Evolutionary conservation across 1,284 basidiomycete genomes (phyloP).

Genomic region (Psilocybe mexicana): DNA sequence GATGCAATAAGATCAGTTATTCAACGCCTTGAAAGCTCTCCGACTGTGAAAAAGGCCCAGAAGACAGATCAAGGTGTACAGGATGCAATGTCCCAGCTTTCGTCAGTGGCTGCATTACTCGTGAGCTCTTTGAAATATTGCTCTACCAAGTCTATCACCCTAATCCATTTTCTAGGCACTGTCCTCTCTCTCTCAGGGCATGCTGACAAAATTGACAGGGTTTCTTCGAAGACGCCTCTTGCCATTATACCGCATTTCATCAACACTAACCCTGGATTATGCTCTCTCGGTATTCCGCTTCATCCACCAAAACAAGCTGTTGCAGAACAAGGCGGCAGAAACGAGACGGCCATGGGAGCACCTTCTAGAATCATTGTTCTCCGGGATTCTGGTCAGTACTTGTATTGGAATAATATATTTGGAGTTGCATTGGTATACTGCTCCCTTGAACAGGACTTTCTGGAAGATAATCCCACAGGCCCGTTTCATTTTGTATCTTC

Average conservation of each 20-base stretch:
- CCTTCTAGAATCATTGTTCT: conserved; percentile 38
- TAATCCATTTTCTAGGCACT: conserved; percentile 6
- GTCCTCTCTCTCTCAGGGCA: conserved; percentile 2
- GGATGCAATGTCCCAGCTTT: conserved; percentile 15
- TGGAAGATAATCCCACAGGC: conserved; percentile 19
- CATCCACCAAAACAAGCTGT: conserved; percentile 32
- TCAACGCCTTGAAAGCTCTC: conserved; percentile 6
- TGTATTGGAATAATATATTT: neutral
- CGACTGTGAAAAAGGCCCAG: neutral
- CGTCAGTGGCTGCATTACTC: conserved; percentile 14
- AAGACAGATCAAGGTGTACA: conserved; percentile 5
- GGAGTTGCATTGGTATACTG: neutral
- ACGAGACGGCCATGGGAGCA: conserved; percentile 36
- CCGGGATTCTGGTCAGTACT: conserved; percentile 41
- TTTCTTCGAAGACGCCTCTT: conserved; percentile 35
- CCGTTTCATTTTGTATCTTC: neutral
- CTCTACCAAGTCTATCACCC: neutral
- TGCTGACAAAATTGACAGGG: conserved; percentile 9
- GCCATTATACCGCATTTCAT: conserved; percentile 37
- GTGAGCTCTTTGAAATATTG: conserved; percentile 5
- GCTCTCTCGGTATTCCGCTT: conserved; percentile 32
- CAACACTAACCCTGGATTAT: conserved; percentile 33
- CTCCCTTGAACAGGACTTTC: conserved; percentile 17
- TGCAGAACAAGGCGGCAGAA: conserved; percentile 17
- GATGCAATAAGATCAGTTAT: conserved; percentile 14